Percentiles rank a stretch among this genome's conserved stretches.
Evolutionary conservation across 257 asterid species (phyloP).

Genomic region (Leptodermis oblonga): DNA sequence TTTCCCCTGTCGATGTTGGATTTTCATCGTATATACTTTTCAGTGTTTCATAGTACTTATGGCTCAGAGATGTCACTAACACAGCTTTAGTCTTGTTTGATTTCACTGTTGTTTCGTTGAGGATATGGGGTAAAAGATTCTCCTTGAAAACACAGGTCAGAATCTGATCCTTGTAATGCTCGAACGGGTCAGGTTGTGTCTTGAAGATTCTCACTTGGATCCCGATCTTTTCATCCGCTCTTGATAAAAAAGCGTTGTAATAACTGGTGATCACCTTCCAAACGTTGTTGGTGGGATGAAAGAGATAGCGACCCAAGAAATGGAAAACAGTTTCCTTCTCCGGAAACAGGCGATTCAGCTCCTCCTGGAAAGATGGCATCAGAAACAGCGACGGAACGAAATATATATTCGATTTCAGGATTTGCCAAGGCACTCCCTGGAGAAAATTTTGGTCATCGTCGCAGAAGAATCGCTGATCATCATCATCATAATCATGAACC

Average conservation of each 20-base stretch:
- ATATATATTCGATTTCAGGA: slow-evolving; percentile 57
- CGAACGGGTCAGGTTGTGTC: too few relatives aligned
- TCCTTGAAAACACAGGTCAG: slow-evolving; percentile 2
- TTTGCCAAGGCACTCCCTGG: slow-evolving; percentile 55
- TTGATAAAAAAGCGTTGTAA: too few relatives aligned
- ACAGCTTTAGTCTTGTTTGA: slow-evolving; percentile 30
- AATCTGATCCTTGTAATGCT: too few relatives aligned
- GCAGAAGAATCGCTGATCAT: too few relatives aligned
- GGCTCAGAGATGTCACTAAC: slow-evolving; percentile 43
- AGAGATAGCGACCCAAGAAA: too few relatives aligned
- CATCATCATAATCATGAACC: too few relatives aligned
- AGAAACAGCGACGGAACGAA: slow-evolving; percentile 65
- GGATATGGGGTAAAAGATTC: slow-evolving; percentile 39
- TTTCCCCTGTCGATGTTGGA: slow-evolving; percentile 50
- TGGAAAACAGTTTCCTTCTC: too few relatives aligned
- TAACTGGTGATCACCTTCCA: too few relatives aligned
- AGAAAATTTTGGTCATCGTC: too few relatives aligned
- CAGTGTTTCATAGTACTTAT: slow-evolving; percentile 48
- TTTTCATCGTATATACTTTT: slow-evolving; percentile 58
- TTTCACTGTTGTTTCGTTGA: slow-evolving; percentile 14
- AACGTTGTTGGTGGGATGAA: too few relatives aligned
- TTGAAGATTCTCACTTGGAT: too few relatives aligned
- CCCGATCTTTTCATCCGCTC: too few relatives aligned
- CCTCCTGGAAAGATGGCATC: slow-evolving; percentile 54
- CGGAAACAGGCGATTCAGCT: slow-evolving; percentile 50